phyloP scores from a whole-genome alignment of 2,329 filamentous ascomycete genomes.

The Corynespora cassiicola region DNA sequence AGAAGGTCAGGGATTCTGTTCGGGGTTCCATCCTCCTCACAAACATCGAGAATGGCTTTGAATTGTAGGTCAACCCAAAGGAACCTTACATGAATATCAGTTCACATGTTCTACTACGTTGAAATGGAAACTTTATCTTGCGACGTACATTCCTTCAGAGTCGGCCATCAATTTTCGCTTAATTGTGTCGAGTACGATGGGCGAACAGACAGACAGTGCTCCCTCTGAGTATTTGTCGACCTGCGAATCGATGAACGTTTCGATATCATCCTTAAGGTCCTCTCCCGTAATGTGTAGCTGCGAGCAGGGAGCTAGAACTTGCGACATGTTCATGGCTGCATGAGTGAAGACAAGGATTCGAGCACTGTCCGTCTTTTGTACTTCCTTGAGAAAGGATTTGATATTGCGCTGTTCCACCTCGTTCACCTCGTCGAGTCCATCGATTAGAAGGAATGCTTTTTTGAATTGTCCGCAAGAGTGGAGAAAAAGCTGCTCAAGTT shows the following conservation, averaged over 20 bases:
- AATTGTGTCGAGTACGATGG: conserved; percentile 14
- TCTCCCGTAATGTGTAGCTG: conserved; percentile 13
- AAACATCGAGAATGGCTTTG: conserved; percentile 17
- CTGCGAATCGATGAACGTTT: conserved; percentile 15
- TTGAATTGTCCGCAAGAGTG: conserved; percentile 15
- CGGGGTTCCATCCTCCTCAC: conserved; percentile 16
- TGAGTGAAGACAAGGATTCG: conserved; percentile 22
- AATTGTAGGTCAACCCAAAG: conserved; percentile 22
- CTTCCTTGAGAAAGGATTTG: conserved; percentile 21
- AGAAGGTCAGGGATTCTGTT: conserved; percentile 22
- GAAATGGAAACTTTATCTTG: conserved; percentile 3
- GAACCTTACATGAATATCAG: conserved; percentile 20
- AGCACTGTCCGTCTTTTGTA: conserved; percentile 16
- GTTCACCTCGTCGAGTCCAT: conserved; percentile 24
- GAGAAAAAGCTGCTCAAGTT: conserved; percentile 17
- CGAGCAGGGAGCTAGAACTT: conserved; percentile 12
- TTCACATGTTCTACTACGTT: conserved; percentile 6
- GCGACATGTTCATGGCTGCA: conserved; percentile 20
- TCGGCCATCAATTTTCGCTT: conserved; percentile 16
- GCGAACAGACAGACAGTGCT: conserved; percentile 15
- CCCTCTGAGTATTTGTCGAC: conserved; percentile 15
- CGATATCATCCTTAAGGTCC: conserved; percentile 17
- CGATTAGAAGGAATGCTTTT: conserved; percentile 20
- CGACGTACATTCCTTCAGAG: conserved; percentile 22
- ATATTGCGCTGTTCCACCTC: conserved; percentile 17